These are phyloP conservation scores for Quercus dentata DNA, from an alignment of 306 rosid species.

Conservation along the genomic window DNA sequence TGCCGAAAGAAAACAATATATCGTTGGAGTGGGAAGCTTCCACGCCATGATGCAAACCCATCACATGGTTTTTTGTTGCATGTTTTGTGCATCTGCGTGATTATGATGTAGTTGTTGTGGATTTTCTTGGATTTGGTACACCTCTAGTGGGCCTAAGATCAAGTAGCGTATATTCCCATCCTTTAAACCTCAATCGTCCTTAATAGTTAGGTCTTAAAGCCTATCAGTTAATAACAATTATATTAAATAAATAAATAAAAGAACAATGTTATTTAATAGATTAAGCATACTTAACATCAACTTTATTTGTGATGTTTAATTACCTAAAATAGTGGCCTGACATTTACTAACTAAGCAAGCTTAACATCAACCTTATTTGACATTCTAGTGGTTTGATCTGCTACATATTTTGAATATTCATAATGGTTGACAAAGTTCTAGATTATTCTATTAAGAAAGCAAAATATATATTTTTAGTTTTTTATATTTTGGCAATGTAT, in stretches of 20 bases:
- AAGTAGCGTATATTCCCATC: neutral
- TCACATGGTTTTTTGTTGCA: neutral
- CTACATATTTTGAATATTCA: neutral
- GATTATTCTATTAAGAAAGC: neutral
- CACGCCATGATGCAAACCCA: neutral
- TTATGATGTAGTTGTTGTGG: neutral
- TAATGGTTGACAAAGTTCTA: neutral
- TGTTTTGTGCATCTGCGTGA: neutral
- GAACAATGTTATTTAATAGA: too few species aligned
- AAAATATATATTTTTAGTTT: too few species aligned
- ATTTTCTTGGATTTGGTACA: neutral
- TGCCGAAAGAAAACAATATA: too few species aligned
- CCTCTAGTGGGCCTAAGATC: neutral
- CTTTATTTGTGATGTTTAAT: too few species aligned
- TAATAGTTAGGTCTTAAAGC: too few species aligned
- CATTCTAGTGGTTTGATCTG: neutral
- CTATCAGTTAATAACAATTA: too few species aligned
- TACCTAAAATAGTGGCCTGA: too few species aligned
- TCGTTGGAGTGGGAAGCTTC: neutral
- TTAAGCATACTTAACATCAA: too few species aligned
- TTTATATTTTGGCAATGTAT: too few species aligned
- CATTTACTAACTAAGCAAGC: too few species aligned
- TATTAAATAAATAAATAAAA: too few species aligned
- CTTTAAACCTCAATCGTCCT: neutral
- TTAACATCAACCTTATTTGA: neutral